A percentile compares a stretch with the other conserved stretches of the same genome.
Conservation (phyloP, 1,284 basidiomycete species). For the Fistulina hepatica region DNA sequence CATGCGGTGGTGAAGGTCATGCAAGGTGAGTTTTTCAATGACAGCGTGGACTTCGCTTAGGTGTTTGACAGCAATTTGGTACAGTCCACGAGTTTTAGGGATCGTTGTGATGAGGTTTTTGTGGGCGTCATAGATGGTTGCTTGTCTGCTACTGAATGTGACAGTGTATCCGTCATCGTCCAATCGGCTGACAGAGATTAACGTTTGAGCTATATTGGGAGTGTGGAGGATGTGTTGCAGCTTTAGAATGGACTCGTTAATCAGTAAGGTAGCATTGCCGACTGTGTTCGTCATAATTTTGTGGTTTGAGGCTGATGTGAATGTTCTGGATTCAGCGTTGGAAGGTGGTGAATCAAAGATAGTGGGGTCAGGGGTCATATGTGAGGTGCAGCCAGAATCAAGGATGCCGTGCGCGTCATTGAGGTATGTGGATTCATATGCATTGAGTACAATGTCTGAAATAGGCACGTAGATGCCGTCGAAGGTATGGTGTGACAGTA, state of each 20-base stretch:
- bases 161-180: constrained; percentile 15
- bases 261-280: not conserved
- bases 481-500: no score
- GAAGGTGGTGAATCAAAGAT: not conserved
- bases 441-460: no score
- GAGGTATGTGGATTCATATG: no score
- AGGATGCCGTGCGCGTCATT: no score
- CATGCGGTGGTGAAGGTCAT: constrained; percentile 6
- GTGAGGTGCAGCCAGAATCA: not conserved
- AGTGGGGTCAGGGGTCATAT: not conserved
- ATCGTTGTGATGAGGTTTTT: constrained; percentile 5
- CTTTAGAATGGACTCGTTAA: not conserved
- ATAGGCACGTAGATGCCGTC: no score
- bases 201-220: constrained; percentile 16
- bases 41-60: constrained; percentile 2
- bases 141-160: constrained; percentile 10
- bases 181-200: constrained; percentile 18
- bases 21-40: constrained; percentile 6
- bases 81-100: constrained; percentile 9
- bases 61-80: constrained; percentile 5
- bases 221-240: constrained; percentile 18
- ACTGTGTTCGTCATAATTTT: not conserved
- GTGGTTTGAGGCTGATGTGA: not conserved
- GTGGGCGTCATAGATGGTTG: constrained; percentile 2
- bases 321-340: not conserved